Evolutionary conservation across 768 basidiomycete genomes (phyloP).

Genomic region (Phlegmacium glaucopus): DNA sequence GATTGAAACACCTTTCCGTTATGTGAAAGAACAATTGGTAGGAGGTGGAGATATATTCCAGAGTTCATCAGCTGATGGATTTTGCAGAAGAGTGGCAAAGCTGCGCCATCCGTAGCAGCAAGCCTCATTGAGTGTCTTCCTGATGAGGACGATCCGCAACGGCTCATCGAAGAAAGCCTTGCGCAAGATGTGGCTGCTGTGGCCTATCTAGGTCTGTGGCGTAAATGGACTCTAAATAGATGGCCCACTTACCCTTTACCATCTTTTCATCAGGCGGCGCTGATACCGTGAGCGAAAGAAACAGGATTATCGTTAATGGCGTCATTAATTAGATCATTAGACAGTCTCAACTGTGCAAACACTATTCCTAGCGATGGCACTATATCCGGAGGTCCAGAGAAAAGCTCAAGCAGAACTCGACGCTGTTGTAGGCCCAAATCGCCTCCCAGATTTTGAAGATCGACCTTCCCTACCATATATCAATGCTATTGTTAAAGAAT

Average conservation of each 20-base stretch:
- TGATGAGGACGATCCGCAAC: constrained; percentile 4
- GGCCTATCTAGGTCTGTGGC: constrained; percentile 13
- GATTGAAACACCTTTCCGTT: constrained; percentile 9
- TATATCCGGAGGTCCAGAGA: constrained; percentile 32
- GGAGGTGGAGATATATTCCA: background rate
- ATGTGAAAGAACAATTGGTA: constrained; percentile 13
- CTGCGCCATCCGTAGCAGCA: constrained; percentile 3
- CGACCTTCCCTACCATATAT: constrained; percentile 36
- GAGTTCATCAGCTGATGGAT: background rate
- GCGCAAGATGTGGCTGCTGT: constrained; percentile 11
- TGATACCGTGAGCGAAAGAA: background rate
- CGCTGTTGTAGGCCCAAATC: constrained; percentile 24
- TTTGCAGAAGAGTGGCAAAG: constrained; percentile 3
- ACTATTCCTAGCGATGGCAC: constrained; percentile 37
- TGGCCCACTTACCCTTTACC: too few relatives aligned
- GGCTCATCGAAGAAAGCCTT: constrained; percentile 7
- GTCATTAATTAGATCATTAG: background rate
- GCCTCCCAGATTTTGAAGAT: constrained; percentile 1
- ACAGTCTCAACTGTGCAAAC: background rate
- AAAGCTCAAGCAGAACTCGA: constrained; percentile 42
- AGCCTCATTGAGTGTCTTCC: constrained; percentile 9
- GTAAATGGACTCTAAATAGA: background rate
- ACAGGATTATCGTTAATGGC: too few relatives aligned
- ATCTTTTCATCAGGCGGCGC: constrained; percentile 1
- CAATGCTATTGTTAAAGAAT: constrained; percentile 32